Percentiles rank a stretch among this genome's conserved stretches.
These are phyloP conservation scores for Agrocybe pediades DNA, from an alignment of 768 basidiomycete genomes.

Conservation along the genomic window DNA sequence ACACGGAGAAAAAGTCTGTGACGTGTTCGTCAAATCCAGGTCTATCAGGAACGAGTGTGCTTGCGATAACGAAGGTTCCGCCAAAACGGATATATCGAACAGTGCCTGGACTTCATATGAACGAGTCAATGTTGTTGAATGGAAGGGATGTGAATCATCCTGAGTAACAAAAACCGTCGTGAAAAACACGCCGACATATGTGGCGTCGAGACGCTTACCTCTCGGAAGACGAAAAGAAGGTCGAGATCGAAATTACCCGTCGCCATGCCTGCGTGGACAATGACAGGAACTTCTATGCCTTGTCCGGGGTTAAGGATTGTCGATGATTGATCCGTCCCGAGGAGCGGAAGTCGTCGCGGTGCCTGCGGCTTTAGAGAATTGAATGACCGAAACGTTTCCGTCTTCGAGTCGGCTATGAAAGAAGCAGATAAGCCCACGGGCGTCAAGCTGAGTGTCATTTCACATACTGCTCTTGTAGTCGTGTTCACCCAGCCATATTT, in stretches of 20 bases:
- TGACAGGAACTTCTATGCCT: conserved; percentile 49
- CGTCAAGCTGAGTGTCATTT: background rate
- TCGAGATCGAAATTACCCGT: conserved; percentile 53
- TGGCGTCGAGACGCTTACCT: conserved; percentile 18
- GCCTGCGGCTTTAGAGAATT: conserved; percentile 54
- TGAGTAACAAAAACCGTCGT: conserved; percentile 23
- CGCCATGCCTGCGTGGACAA: conserved; percentile 48
- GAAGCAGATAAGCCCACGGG: background rate
- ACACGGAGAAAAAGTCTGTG: conserved; percentile 38
- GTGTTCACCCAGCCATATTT: conserved; percentile 51
- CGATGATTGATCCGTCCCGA: conserved; percentile 20
- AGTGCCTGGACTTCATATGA: conserved; percentile 62
- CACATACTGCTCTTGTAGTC: conserved; percentile 17
- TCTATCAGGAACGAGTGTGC: conserved; percentile 55
- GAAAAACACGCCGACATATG: background rate
- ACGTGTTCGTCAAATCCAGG: conserved; percentile 58
- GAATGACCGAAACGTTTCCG: conserved; percentile 43
- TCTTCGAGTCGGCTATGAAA: conserved; percentile 16
- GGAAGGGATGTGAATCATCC: conserved; percentile 53
- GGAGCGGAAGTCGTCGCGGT: conserved; percentile 49
- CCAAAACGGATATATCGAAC: conserved; percentile 51
- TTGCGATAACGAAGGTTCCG: conserved; percentile 49
- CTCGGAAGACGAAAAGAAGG: conserved; percentile 49
- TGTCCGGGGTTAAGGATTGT: conserved; percentile 46
- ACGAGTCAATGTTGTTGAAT: conserved; percentile 55